Evolutionary conservation across 2,329 filamentous ascomycete species (phyloP), one percentile per base, ranked within the genome.

Genomic region (Sclerotinia spermophila): DNA sequence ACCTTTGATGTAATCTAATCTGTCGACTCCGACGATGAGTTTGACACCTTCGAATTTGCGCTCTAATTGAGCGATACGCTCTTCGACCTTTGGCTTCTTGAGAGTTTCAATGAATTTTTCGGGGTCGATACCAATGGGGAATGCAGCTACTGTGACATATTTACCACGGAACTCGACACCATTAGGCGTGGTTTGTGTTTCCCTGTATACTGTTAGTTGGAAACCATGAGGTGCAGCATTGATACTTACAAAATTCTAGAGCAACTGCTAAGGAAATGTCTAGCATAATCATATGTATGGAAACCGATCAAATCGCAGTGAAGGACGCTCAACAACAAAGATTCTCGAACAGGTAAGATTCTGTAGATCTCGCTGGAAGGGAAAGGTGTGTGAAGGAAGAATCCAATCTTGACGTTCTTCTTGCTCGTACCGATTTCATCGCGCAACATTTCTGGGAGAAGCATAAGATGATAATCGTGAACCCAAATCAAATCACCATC

Each of bases 281-380:
- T 88, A n/a, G 94, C 95, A 79, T 99, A 99, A 82, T 98, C 95
- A 83, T 97, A 98, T 40, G 96, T 99, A 82, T 99, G 96, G 84
- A 99, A 98, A 44, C 96, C 96, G 79, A 98, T 93, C 72, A 99
- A 84, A 80, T 98, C 96, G 83, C 95, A 97, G 80, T 97, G 92
- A 45, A 99, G 86, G 53, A 98, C 89, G 70, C 96, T 94, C 64
- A 91, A 86, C 59, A 99, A 86, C 66, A 98, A 89, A 77, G 93
- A 90, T 79, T 97, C 94, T 73, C 96, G 89, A 42, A 98, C 95
- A 0, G 96, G 96, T 13, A 98, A 84, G 75, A 98, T 97, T 74
- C 96, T 89, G 83, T 97, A 98, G 78, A 98, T 97, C 82, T 98
- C 95, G 76, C 92, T 96, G 80, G 93, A 97, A 19, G 96, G 96